A percentile compares a stretch with the other conserved stretches of the same genome.
These are phyloP conservation scores for Lachancea lanzarotensis DNA, from an alignment of 805 yeast genomes.

Conservation along the genomic window DNA sequence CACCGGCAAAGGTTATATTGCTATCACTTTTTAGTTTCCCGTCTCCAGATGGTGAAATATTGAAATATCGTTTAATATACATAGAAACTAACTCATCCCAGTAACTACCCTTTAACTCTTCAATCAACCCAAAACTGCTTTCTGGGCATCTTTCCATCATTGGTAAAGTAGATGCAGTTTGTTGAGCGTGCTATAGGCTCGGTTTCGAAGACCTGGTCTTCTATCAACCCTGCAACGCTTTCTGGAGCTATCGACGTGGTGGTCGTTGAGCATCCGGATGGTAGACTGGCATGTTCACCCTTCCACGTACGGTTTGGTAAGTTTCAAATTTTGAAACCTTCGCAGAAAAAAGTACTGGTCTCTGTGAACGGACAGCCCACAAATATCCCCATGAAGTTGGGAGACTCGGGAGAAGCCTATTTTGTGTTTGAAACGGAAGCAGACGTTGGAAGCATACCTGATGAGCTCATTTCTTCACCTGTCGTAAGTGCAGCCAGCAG, in stretches of 20 bases:
- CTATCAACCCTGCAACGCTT: conserved; percentile 91
- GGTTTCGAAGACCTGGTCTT: conserved; percentile 94
- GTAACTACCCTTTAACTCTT: too few species aligned
- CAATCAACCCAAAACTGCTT: too few species aligned
- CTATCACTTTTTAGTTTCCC: not conserved
- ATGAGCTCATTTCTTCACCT: conserved; percentile 78
- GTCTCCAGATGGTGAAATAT: not conserved
- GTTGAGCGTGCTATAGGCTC: conserved; percentile 93
- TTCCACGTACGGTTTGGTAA: conserved; percentile 96
- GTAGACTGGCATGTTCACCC: conserved; percentile 80
- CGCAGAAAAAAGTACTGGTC: conserved; percentile 89
- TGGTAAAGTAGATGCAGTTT: conserved; percentile 64
- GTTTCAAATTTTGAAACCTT: conserved; percentile 85
- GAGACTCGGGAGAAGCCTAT: conserved; percentile 97
- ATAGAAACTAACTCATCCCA: too few species aligned
- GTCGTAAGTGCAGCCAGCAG: conserved; percentile 64
- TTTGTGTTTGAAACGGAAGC: conserved; percentile 85
- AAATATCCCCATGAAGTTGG: conserved; percentile 88
- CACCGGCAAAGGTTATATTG: not conserved
- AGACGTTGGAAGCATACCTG: conserved; percentile 55
- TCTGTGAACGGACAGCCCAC: conserved; percentile 76
- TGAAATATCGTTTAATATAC: not conserved
- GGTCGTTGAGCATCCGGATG: conserved; percentile 82
- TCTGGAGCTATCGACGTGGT: conserved; percentile 97
- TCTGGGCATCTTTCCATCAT: too few species aligned